phyloP scores from a whole-genome alignment of 2,329 filamentous ascomycete genomes.

The Cladophialophora exuberans region DNA sequence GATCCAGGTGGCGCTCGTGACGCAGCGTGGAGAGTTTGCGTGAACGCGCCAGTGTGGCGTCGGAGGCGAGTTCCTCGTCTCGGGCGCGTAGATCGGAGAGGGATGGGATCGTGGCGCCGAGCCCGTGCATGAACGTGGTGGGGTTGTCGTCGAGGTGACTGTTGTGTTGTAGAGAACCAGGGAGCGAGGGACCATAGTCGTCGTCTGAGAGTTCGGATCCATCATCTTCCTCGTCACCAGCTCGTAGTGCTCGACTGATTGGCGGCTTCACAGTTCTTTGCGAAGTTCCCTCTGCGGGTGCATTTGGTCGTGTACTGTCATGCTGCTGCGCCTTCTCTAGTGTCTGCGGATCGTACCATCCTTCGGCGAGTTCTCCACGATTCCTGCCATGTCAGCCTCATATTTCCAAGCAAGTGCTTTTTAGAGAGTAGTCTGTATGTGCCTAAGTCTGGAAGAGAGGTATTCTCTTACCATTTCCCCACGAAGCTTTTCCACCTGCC shows the following conservation, averaged over 20 bases:
- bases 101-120: constrained; percentile 68
- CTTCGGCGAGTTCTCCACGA: constrained; percentile 78
- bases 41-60: constrained; percentile 55
- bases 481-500: constrained; percentile 95
- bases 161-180: constrained; percentile 27
- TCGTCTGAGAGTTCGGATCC: constrained; percentile 48
- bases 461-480: constrained; percentile 81
- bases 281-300: constrained; percentile 14
- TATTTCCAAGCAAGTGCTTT: background rate
- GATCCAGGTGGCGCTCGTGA: constrained; percentile 65
- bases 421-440: background rate
- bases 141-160: constrained; percentile 34
- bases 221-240: background rate
- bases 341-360: constrained; percentile 87
- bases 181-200: constrained; percentile 62
- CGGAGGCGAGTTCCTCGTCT: constrained; percentile 44
- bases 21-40: constrained; percentile 58
- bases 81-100: constrained; percentile 71
- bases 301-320: background rate
- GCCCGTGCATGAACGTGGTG: constrained; percentile 33
- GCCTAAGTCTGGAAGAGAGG: no score
- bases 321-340: constrained; percentile 55
- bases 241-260: no score
- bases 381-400: constrained; percentile 61
- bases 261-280: background rate